Percentiles rank a stretch among this genome's conserved stretches.
phyloP scores from a whole-genome alignment of 768 basidiomycete species.

The Xanthoconium stramineum region DNA sequence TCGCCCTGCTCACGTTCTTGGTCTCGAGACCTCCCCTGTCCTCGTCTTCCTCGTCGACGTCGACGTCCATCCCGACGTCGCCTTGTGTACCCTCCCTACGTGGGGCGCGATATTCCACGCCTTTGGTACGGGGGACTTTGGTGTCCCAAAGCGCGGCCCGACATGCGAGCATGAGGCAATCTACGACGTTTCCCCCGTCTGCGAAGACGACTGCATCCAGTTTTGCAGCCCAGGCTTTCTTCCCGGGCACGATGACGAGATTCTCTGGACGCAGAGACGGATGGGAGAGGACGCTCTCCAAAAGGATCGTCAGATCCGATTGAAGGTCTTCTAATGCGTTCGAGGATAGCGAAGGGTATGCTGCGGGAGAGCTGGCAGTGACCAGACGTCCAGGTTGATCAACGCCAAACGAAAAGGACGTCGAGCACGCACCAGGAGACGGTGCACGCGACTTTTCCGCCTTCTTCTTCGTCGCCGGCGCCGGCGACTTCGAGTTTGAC shows the following conservation, averaged over 20 bases:
- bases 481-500: conserved; percentile 75
- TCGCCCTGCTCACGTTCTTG: conserved; percentile 43
- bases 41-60: conserved; percentile 31
- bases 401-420: too few relatives aligned
- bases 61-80: conserved; percentile 49
- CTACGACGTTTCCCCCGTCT: conserved; percentile 72
- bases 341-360: conserved; percentile 67
- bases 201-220: conserved; percentile 73
- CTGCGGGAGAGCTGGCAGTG: conserved; percentile 67
- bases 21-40: conserved; percentile 56
- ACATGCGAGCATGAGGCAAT: conserved; percentile 76
- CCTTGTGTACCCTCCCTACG: conserved; percentile 34
- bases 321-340: conserved; percentile 72
- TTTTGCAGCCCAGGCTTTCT: conserved; percentile 73
- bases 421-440: conserved; percentile 60
- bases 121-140: conserved; percentile 69
- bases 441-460: conserved; percentile 60
- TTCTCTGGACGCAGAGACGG: conserved; percentile 63
- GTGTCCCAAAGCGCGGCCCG: conserved; percentile 81
- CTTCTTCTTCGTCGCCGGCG: conserved; percentile 42
- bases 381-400: not conserved
- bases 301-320: conserved; percentile 61
- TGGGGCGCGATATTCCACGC: conserved; percentile 61
- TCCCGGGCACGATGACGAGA: conserved; percentile 53
- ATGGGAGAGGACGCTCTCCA: conserved; percentile 66